A percentile compares a stretch with the other conserved stretches of the same genome.
Conservation (phyloP, 306 rosid genomes). For the Rubus idaeus region DNA sequence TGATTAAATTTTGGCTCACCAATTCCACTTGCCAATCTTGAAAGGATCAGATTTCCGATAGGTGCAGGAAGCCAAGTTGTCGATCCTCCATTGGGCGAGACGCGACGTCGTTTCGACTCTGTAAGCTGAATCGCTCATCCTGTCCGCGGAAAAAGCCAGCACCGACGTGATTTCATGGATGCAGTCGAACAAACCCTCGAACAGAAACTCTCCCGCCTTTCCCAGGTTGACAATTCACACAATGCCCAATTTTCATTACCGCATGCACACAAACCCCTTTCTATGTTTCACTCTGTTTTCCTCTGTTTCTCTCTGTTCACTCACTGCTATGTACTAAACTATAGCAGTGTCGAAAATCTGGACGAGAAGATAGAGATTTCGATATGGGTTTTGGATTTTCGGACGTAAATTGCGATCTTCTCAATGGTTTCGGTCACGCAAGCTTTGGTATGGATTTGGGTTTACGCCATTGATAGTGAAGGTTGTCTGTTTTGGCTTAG, state of each 20-base stretch:
- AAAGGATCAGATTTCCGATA: slow-evolving; percentile 98
- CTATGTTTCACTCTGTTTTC: neutral
- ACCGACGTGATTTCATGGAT: slow-evolving; percentile 90
- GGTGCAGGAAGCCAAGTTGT: slow-evolving; percentile 83
- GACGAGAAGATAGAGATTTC: neutral
- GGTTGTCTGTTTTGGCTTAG: slow-evolving; percentile 19
- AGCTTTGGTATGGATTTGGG: slow-evolving; percentile 33
- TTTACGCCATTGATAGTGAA: slow-evolving; percentile 57
- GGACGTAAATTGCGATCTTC: neutral
- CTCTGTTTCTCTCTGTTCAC: slow-evolving; percentile 1
- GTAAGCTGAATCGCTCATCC: slow-evolving; percentile 95
- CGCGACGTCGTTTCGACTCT: slow-evolving; percentile 87
- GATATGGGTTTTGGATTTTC: slow-evolving; percentile 11
- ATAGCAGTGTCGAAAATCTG: neutral
- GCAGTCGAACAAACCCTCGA: slow-evolving; percentile 85
- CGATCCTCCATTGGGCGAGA: slow-evolving; percentile 98
- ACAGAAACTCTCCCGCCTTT: slow-evolving; percentile 76
- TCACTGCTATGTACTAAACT: neutral
- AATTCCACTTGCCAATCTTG: slow-evolving; percentile 95
- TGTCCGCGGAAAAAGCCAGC: slow-evolving; percentile 60
- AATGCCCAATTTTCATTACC: slow-evolving; percentile 54
- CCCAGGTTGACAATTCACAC: slow-evolving; percentile 76
- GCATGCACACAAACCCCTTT: neutral
- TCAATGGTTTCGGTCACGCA: slow-evolving; percentile 55
- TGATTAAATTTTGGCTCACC: slow-evolving; percentile 35